These are phyloP conservation scores for Clonostachys sp. DNA, from an alignment of 2,329 filamentous ascomycete genomes.

Conservation along the genomic window DNA sequence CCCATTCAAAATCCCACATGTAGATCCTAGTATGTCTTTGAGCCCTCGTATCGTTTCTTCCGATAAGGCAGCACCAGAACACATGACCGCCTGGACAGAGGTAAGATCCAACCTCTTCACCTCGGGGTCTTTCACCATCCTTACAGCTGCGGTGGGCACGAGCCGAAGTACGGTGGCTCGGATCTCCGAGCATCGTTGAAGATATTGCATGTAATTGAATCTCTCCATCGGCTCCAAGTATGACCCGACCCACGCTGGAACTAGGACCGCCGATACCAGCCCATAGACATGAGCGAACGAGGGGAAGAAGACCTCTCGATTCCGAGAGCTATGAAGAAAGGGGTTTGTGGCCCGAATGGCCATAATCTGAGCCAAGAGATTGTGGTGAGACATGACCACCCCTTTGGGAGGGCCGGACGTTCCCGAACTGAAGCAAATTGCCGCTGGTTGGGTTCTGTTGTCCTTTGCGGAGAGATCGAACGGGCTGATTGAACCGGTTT, in stretches of 20 bases:
- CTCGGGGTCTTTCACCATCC: conserved; percentile 11
- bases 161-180: conserved; percentile 11
- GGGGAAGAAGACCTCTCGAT: conserved; percentile 17
- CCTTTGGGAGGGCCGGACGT: conserved; percentile 14
- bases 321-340: conserved; percentile 11
- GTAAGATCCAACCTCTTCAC: conserved; percentile 7
- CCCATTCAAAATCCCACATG: conserved; percentile 10
- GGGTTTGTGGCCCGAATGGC: conserved; percentile 12
- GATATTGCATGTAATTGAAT: conserved; percentile 10
- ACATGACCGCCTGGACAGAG: conserved; percentile 9
- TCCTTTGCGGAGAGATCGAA: conserved; percentile 6
- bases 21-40: conserved; percentile 5
- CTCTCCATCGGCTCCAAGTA: conserved; percentile 11
- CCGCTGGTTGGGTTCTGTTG: conserved; percentile 8
- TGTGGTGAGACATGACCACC: conserved; percentile 13
- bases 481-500: background rate
- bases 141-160: conserved; percentile 12
- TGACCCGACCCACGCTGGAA: conserved; percentile 12
- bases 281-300: conserved; percentile 17
- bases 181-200: conserved; percentile 9
- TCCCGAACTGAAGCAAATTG: conserved; percentile 14
- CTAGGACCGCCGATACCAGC: conserved; percentile 10
- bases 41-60: conserved; percentile 8
- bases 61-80: conserved; percentile 11
- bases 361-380: conserved; percentile 12